These are phyloP conservation scores for Abrus precatorius DNA, from an alignment of 306 rosid species.

Conservation along the genomic window DNA sequence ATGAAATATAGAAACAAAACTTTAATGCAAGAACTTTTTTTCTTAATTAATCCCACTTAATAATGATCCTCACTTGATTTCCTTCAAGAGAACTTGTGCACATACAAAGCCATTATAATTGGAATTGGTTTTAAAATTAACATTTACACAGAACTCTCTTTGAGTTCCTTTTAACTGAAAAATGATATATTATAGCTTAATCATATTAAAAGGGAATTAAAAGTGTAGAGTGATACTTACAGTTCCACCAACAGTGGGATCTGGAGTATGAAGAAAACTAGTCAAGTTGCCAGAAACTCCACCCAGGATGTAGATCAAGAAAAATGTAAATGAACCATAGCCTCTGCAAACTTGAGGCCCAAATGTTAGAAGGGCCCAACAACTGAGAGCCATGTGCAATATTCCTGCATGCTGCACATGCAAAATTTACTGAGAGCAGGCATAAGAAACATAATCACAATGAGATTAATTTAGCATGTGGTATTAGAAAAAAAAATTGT, in stretches of 20 bases:
- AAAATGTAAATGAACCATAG: constrained; percentile 81
- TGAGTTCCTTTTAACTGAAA: background rate
- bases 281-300: constrained; percentile 90
- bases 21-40: background rate
- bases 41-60: background rate
- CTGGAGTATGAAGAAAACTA: constrained; percentile 88
- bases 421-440: constrained; percentile 21
- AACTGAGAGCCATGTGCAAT: constrained; percentile 73
- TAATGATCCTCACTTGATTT: constrained; percentile 10
- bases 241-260: constrained; percentile 89
- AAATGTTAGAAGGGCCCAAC: constrained; percentile 73
- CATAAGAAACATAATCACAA: constrained; percentile 7
- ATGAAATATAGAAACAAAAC: background rate
- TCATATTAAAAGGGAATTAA: background rate
- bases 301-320: constrained; percentile 85
- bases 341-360: constrained; percentile 89
- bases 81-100: constrained; percentile 1
- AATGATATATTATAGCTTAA: background rate
- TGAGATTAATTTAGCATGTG: constrained; percentile 11
- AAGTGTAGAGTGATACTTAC: constrained; percentile 54
- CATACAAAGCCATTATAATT: constrained; percentile 3
- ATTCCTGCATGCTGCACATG: constrained; percentile 82
- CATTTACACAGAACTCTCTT: background rate
- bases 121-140: background rate
- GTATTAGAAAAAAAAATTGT: no score